Evolutionary conservation across 495 filamentous ascomycete species (phyloP), one percentile per base, ranked within the genome.

Genomic region (Penicillium maclennaniae): DNA sequence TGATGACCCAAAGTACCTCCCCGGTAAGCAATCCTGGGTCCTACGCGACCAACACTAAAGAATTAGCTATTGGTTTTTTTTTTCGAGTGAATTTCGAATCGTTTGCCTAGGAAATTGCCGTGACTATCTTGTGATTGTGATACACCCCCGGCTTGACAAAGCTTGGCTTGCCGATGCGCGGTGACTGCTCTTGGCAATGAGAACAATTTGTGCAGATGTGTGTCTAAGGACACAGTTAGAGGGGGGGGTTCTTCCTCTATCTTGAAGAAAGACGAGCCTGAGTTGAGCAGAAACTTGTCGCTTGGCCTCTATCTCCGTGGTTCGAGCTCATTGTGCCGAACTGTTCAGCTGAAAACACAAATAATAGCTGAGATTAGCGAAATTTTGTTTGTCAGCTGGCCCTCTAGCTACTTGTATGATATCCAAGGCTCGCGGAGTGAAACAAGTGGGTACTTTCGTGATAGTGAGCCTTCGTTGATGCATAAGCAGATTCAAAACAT

Each of bases 141-240:
- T 45, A 20, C 39, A 12, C 23, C 20, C 21, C 20, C 15, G 37
- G 42, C 23, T 45, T 57, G 39, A 36, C 19, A 41, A 48, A 40
- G 49, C 49, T 53, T 57, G 49, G 38, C 38, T 7, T 19, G n/a
- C n/a, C 38, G 9, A 17, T 40, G 31, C 5, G 14, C 8, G 8
- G 31, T 14, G 31, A 34, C 31, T 34, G 8, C 31, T 34, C 31
- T 34, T 34, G 31, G 31, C 31, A 34, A 34, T 14, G 31, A 34
- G 31, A 34, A 14, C 31, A 12, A 34, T 12, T 4, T 3, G 14
- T 34, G 15, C 8, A 34, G 31, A 14, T 12, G 31, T 14, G n/a
- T n/a, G n/a, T n/a, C n/a, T n/a, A n/a, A n/a, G n/a, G n/a, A n/a
- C n/a, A n/a, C n/a, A n/a, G n/a, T n/a, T n/a, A n/a, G n/a, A n/a